phyloP scores from a whole-genome alignment of 2,329 filamentous ascomycete genomes.

The Orbilia ellipsospora region DNA sequence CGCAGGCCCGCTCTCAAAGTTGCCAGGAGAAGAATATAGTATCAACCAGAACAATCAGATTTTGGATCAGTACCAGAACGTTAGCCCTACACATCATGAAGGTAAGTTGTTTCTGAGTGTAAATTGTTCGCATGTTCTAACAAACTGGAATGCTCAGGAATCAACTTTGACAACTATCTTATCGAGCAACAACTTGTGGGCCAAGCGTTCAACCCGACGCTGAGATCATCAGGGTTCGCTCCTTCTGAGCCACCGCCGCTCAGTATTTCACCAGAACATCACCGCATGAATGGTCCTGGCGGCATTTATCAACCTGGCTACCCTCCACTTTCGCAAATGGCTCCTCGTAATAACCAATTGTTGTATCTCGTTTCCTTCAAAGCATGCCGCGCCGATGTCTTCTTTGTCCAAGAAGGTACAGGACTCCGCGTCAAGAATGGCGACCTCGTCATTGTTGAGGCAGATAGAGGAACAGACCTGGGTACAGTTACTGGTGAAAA shows the following conservation, averaged over 20 bases:
- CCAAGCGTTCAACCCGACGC: slow-evolving; percentile 35
- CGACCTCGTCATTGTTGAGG: slow-evolving; percentile 96
- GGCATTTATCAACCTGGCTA: slow-evolving; percentile 42
- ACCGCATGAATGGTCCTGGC: slow-evolving; percentile 44
- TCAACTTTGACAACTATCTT: slow-evolving; percentile 60
- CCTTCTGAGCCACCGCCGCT: slow-evolving; percentile 42
- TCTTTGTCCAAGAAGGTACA: slow-evolving; percentile 95
- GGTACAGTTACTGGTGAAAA: slow-evolving; percentile 91
- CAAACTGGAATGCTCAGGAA: slow-evolving; percentile 36
- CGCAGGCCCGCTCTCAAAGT: slow-evolving; percentile 64
- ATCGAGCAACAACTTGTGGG: slow-evolving; percentile 62
- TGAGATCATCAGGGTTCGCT: slow-evolving; percentile 36
- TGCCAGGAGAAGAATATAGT: slow-evolving; percentile 65
- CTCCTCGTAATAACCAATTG: slow-evolving; percentile 70
- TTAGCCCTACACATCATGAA: slow-evolving; percentile 51
- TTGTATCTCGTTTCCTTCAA: slow-evolving; percentile 96
- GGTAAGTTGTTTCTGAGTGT: slow-evolving; percentile 62
- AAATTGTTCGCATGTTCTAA: slow-evolving; percentile 60
- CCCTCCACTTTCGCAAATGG: slow-evolving; percentile 46
- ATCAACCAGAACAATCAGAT: slow-evolving; percentile 58
- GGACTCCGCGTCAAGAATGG: slow-evolving; percentile 89
- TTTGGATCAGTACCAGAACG: slow-evolving; percentile 66
- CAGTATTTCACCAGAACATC: slow-evolving; percentile 58
- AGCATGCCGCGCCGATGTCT: slow-evolving; percentile 92
- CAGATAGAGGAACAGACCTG: slow-evolving; percentile 93